A percentile compares a stretch with the other conserved stretches of the same genome.
phyloP scores from a whole-genome alignment of 2,329 filamentous ascomycete species.

The Talaromyces amestolkiae region DNA sequence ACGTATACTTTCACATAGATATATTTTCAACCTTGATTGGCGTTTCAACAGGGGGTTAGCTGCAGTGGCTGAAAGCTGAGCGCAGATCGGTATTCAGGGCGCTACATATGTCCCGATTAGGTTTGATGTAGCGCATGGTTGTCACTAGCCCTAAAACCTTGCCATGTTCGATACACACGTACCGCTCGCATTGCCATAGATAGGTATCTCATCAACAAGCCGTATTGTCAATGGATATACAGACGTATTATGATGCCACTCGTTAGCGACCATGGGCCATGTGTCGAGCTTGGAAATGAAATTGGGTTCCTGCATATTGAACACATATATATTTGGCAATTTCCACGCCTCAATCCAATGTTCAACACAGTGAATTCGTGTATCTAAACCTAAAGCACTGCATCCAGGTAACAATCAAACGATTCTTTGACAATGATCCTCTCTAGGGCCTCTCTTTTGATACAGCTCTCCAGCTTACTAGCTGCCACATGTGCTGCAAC shows the following conservation, averaged over 20 bases:
- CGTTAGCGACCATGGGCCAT: neutral
- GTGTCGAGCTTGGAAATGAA: neutral
- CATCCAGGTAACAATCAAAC: no score
- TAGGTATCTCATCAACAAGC: no score
- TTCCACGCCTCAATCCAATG: neutral
- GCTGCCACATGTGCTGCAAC: neutral
- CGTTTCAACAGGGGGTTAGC: neutral
- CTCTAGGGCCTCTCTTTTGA: neutral
- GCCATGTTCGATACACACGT: no score
- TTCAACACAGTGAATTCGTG: no score
- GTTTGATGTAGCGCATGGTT: neutral
- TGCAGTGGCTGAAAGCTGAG: neutral
- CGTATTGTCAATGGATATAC: neutral
- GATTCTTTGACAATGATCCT: neutral
- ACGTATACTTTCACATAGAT: neutral
- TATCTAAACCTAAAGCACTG: no score
- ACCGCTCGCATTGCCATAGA: no score
- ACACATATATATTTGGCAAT: neutral
- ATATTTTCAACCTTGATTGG: neutral
- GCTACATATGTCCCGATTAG: neutral
- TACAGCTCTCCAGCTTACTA: neutral
- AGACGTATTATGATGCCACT: neutral
- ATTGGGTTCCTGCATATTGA: neutral
- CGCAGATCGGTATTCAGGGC: neutral
- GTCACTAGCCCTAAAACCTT: neutral